Base-by-base conservation (phyloP, 345 rosid genomes). In the Physaria fendleri region DNA sequence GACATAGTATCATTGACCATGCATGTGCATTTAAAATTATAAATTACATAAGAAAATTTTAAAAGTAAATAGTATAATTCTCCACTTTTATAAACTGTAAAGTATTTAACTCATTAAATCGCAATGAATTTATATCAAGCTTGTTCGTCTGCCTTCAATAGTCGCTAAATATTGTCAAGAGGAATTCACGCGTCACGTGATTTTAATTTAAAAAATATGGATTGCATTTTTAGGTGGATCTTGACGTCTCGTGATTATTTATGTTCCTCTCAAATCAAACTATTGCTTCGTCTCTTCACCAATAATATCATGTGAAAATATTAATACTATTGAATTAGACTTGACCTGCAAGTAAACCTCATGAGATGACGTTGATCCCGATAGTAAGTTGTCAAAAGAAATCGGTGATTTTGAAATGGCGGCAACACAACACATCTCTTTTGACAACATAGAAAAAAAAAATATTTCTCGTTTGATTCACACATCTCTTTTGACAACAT, bases 171-270 rank as follows among this genome's bases (percentile, higher is more conserved):
- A 38, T 28, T 39, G 67, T 28, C 8, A 5, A 50, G 39, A 37
- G 29, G 37, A 28, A 49, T 38, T 62, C 71, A 45, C 56, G 21
- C 48, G 21, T 55, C 70, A 65, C 56, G 71, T 23, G 71, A 56
- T 33, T 37, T 56, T n/a, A n/a, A n/a, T n/a, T n/a, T n/a, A n/a
- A n/a, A n/a, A n/a, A n/a, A 37, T 48, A 46, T 56, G 71, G 56
- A 38, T 25, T 32, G 18, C 48, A 24, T 20, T 46, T 23, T 33
- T 54, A 53, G 59, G 59, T 62, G 50, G 67, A 39, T 30, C 52
- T 42, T 33, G 28, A 37, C 14, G 43, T 12, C 52, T 55, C 70
- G 70, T 45, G 63, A 65, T 56, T 56, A 46, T 56, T 56, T 45
- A 44, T 25, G 53, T 53, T 33, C 37, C 35, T 27, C 18, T 42